Base-by-base conservation (phyloP, 495 filamentous ascomycete species). In the Penicillium macrosclerotiorum region DNA sequence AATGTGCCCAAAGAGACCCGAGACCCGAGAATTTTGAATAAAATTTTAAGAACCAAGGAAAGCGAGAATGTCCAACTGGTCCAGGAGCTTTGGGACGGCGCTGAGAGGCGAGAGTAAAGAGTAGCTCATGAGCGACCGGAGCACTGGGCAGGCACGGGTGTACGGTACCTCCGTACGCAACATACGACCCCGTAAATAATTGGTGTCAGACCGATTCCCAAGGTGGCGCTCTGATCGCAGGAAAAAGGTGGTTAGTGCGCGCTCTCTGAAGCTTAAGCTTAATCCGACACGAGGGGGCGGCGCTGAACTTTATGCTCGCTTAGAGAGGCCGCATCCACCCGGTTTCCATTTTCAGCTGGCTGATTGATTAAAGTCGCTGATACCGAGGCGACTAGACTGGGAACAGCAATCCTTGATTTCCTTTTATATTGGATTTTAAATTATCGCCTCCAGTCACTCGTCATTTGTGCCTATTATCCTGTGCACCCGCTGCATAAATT, bases 191-290 rank as follows among this genome's bases (percentile, higher is more conserved):
- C 17, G 25, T 25, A 51, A 35, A 44, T 51, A 51, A 42, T 52
- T 54, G 51, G 60, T 54, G 60, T 64, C 56, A 63, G 59, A 62
- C 33, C 37, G 37, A 52, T 46, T 42, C 32, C 19, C 18, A 57
- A 51, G 38, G 66, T 67, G 65, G 62, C 59, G 64, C 60, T 63
- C 60, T 63, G 64, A 63, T 69, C 59, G 63, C 57, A 59, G 46
- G 53, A 52, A 55, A 56, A 62, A 62, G 58, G 40, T 55, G 66
- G 59, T 65, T 72, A 65, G 67, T 64, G 68, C 63, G 62, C 54
- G 51, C 63, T 63, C 61, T 54, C 38, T 58, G 60, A 64, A 71
- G 64, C 69, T 74, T 74, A 74, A 74, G 71, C 71, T 74, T 74
- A 74, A 74, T 72, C 68, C 67, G 65, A 74, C 71, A 74, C 71